Conservation (phyloP, 2,329 filamentous ascomycete species). For the Fusarium sacchari region DNA sequence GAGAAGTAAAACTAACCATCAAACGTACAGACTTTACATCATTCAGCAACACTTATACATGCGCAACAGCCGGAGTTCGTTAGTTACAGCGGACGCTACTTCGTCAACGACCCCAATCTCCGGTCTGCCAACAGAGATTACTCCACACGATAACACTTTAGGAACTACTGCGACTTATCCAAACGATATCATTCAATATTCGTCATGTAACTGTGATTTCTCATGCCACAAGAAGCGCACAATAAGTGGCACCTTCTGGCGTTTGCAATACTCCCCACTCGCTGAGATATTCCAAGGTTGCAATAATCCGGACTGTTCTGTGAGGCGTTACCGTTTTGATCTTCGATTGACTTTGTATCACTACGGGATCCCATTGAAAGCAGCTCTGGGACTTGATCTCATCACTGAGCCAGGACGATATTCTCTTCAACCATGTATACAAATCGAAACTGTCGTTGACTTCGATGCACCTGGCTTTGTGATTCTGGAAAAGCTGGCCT, state of each 20-base stretch:
- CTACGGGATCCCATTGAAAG: neutral
- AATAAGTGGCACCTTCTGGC: slow-evolving; percentile 1
- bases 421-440: neutral
- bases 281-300: neutral
- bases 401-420: neutral
- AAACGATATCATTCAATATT: neutral
- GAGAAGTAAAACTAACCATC: neutral
- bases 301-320: neutral
- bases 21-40: neutral
- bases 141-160: rapidly evolving
- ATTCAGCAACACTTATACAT: neutral
- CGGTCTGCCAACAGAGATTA: neutral
- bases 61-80: neutral
- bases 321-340: neutral
- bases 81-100: neutral
- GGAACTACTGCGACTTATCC: neutral
- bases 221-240: neutral
- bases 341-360: neutral
- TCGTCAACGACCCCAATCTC: no score
- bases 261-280: slow-evolving; percentile 1
- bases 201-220: neutral
- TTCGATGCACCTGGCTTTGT: neutral
- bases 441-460: neutral
- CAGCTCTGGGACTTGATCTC: neutral
- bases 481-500: neutral